Base-by-base conservation (phyloP, 371 early-diverging fungal species). In the Actinomortierella wolfii region DNA sequence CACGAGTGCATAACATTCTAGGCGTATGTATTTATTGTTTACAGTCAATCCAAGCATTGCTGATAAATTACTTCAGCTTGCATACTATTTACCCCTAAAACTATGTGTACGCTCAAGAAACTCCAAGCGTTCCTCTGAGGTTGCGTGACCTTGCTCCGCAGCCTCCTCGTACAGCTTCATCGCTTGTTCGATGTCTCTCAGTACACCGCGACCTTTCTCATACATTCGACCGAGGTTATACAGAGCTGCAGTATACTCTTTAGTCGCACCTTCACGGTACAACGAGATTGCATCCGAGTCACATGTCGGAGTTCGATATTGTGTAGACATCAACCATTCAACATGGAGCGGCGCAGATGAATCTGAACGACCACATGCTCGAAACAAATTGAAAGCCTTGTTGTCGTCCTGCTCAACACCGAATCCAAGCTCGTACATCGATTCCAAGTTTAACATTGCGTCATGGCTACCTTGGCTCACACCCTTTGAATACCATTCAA, bases 201-300 rank as follows among this genome's bases (percentile, higher is more conserved):
- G 79, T 0, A 90, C 82, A 7, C 94, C 94, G 41, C 89, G 68
- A 9, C 96, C 97, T 34, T 89, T 82, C 64, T 94, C 95, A 67
- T 90, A 95, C 60, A 96, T 95, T 56, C 88, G 94, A 2, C 95
- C 97, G n/a, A 96, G 80, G 6, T 91, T 89, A 55, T 92, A 92
- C 61, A 91, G 86, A 9, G 92, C 96, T 1, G 91, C 76, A 2
- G 91, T 78, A 56, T 90, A 89, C 7, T 89, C 92, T 70, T 84
- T 85, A 56, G 83, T 75, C 11, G 92, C 91, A 11, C 86, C 79
- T 41, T 77, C 74, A 29, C 81, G 60, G 66, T 88, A 91, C 88
- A 87, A 89, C 52, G 82, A 79, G 47, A 84, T 86, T 6, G 92
- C 92, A 48, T 84, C 81, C 24, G 70, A 60, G 87, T 82, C 54